Evolutionary conservation across 495 filamentous ascomycete genomes (phyloP).

Genomic region (Aspergillus mulundensis): DNA sequence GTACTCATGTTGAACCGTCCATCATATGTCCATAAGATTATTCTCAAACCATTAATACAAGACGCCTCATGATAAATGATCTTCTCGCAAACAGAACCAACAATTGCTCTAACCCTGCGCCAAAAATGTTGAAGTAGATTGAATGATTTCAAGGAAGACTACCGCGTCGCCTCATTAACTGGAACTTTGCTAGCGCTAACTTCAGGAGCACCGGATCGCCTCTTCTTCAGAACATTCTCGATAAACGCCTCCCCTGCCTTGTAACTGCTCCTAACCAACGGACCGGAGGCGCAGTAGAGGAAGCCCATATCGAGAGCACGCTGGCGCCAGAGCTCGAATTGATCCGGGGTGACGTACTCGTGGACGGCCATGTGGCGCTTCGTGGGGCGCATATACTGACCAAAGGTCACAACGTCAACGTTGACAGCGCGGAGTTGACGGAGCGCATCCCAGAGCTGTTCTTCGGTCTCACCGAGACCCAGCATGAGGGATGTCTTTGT

Average conservation of each 20-base stretch:
- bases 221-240: conserved; percentile 94
- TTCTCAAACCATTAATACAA: neutral
- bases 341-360: conserved; percentile 85
- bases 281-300: conserved; percentile 91
- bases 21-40: neutral
- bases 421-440: conserved; percentile 71
- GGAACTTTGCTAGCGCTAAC: conserved; percentile 22
- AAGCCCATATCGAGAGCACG: conserved; percentile 94
- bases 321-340: conserved; percentile 86
- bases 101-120: conserved; percentile 15
- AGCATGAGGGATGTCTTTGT: conserved; percentile 99
- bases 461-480: conserved; percentile 86
- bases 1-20: neutral
- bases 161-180: conserved; percentile 29
- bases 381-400: conserved; percentile 98
- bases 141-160: conserved; percentile 14
- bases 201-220: conserved; percentile 45
- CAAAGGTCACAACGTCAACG: conserved; percentile 95
- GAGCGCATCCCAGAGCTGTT: conserved; percentile 79
- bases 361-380: conserved; percentile 96
- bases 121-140: conserved; percentile 7
- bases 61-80: conserved; percentile 6
- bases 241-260: conserved; percentile 99
- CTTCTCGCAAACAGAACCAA: neutral
- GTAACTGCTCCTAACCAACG: conserved; percentile 87